Percentiles rank a stretch among this genome's conserved stretches.
Evolutionary conservation across 768 basidiomycete genomes (phyloP).

Genomic region (Trametes sanguinea): DNA sequence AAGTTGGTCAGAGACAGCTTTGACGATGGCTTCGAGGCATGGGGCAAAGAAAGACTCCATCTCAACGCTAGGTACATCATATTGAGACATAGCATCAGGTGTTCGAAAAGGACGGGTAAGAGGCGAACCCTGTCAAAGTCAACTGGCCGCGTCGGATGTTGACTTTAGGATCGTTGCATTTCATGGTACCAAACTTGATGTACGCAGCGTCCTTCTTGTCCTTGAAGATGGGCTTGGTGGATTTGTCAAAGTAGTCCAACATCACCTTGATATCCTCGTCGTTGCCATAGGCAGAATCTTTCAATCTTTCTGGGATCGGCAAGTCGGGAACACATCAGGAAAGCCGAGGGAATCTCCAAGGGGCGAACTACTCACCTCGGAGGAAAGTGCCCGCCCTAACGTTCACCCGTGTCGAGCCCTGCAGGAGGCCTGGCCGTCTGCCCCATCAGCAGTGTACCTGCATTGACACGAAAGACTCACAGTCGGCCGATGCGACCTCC

Average conservation of each 20-base stretch:
- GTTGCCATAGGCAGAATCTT: constrained; percentile 35
- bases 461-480: constrained; percentile 23
- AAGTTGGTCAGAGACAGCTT: constrained; percentile 17
- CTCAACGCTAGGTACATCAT: constrained; percentile 26
- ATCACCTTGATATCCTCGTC: constrained; percentile 40
- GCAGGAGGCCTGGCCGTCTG: constrained; percentile 38
- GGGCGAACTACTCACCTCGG: constrained; percentile 26
- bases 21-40: constrained; percentile 42
- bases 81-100: background rate
- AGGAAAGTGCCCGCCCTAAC: constrained; percentile 37
- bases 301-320: constrained; percentile 3
- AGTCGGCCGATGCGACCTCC: constrained; percentile 47
- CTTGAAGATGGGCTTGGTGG: constrained; percentile 48
- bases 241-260: constrained; percentile 43
- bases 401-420: constrained; percentile 45
- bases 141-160: constrained; percentile 44
- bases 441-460: background rate
- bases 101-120: background rate
- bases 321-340: background rate
- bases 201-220: constrained; percentile 41
- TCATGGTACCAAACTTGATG: constrained; percentile 44
- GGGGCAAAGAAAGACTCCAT: constrained; percentile 48
- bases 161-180: constrained; percentile 41
- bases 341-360: no score
- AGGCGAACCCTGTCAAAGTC: constrained; percentile 40